A percentile compares a stretch with the other conserved stretches of the same genome.
These are phyloP conservation scores for Fusarium chaquense DNA, from an alignment of 2,329 filamentous ascomycete genomes.

Conservation along the genomic window DNA sequence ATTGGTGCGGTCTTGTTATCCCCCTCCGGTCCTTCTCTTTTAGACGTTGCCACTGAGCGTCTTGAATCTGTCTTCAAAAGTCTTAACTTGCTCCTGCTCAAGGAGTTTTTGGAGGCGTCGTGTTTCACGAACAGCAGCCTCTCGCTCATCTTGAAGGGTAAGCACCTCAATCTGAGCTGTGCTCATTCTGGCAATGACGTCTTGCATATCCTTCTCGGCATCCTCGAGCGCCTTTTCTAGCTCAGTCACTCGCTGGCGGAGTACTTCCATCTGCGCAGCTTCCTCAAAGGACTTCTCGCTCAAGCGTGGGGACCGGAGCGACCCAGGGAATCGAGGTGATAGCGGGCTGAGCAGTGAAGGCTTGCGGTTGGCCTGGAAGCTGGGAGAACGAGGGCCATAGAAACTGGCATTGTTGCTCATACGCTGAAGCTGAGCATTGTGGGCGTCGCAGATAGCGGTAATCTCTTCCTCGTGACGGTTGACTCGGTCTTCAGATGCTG, in stretches of 20 bases:
- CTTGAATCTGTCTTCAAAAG: conserved; percentile 56
- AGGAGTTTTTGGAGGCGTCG: conserved; percentile 75
- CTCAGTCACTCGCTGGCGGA: conserved; percentile 84
- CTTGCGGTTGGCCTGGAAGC: conserved; percentile 50
- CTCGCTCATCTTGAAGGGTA: conserved; percentile 79
- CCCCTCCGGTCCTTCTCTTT: conserved; percentile 25
- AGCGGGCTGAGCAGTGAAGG: conserved; percentile 53
- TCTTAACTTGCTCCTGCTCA: conserved; percentile 70
- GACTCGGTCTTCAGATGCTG: conserved; percentile 86
- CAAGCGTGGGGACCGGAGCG: conserved; percentile 58
- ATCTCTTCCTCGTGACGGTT: conserved; percentile 89
- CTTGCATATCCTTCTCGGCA: conserved; percentile 81
- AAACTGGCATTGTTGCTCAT: conserved; percentile 65
- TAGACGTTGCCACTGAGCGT: conserved; percentile 48
- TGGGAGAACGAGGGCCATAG: conserved; percentile 51
- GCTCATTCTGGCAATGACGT: conserved; percentile 84
- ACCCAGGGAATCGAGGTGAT: conserved; percentile 53
- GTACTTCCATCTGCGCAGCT: conserved; percentile 77
- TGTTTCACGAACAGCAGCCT: conserved; percentile 79
- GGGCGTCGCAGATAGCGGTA: conserved; percentile 77
- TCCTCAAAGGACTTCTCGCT: conserved; percentile 77
- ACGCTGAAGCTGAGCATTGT: conserved; percentile 81
- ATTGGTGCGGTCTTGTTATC: conserved; percentile 16
- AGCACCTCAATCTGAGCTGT: conserved; percentile 85
- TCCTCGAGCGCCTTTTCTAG: conserved; percentile 77